Conservation (phyloP, 495 filamentous ascomycete species). For the Sporormia fimetaria region DNA sequence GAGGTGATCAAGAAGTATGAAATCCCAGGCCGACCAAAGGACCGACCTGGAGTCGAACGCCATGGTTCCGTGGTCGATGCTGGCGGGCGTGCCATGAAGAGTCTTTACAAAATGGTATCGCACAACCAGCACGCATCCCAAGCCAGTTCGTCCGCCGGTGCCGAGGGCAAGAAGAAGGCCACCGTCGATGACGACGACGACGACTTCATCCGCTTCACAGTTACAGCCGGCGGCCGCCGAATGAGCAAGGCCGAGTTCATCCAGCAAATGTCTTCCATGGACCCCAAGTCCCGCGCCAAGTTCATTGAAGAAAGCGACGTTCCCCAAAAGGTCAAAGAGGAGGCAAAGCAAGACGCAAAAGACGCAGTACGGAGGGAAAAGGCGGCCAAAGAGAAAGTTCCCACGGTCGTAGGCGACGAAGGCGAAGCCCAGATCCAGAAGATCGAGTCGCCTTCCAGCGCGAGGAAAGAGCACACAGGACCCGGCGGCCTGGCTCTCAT, state of each 20-base stretch:
- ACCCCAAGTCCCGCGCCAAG: constrained; percentile 61
- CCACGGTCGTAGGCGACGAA: constrained; percentile 19
- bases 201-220: constrained; percentile 74
- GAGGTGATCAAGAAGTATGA: constrained; percentile 97
- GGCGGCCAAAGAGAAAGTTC: constrained; percentile 7
- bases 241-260: constrained; percentile 93
- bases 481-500: constrained; percentile 21
- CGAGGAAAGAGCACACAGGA: constrained; percentile 7
- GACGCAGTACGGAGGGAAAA: constrained; percentile 26
- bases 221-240: constrained; percentile 59
- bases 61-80: constrained; percentile 29
- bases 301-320: constrained; percentile 57
- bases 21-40: constrained; percentile 44
- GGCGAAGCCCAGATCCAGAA: constrained; percentile 15
- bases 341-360: constrained; percentile 46
- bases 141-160: constrained; percentile 13
- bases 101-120: constrained; percentile 48
- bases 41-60: constrained; percentile 13
- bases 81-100: constrained; percentile 35
- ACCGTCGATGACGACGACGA: constrained; percentile 52
- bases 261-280: constrained; percentile 64
- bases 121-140: constrained; percentile 31
- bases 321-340: constrained; percentile 43
- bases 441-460: constrained; percentile 7
- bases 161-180: constrained; percentile 12